phyloP scores from a whole-genome alignment of 495 filamentous ascomycete genomes.

The Penicillium verhagenii region DNA sequence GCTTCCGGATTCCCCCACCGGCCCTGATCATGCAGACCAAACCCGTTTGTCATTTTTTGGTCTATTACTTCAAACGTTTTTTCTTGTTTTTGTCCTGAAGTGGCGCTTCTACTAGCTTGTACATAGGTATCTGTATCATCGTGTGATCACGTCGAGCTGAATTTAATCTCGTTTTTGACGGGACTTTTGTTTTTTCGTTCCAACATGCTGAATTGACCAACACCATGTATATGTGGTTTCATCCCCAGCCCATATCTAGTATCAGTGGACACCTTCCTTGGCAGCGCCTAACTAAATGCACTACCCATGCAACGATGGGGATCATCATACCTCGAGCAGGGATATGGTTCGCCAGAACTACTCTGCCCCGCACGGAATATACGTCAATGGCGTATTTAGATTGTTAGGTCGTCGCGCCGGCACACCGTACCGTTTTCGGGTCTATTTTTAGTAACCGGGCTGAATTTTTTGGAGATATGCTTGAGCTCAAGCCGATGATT shows the following conservation, averaged over 20 bases:
- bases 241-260: background rate
- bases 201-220: background rate
- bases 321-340: background rate
- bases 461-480: background rate
- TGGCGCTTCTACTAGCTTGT: constrained; percentile 13
- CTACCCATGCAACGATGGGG: background rate
- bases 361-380: background rate
- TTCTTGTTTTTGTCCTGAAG: background rate
- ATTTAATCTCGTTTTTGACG: constrained; percentile 6
- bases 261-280: too few species aligned
- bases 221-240: background rate
- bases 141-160: constrained; percentile 5
- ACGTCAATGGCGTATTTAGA: constrained; percentile 3
- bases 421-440: background rate
- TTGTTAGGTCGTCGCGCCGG: background rate
- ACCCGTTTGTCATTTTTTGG: background rate
- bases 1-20: background rate
- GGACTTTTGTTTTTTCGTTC: background rate
- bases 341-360: background rate
- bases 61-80: background rate
- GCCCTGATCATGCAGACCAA: background rate
- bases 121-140: constrained; percentile 16
- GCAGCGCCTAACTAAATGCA: background rate
- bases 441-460: background rate
- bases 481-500: too few species aligned